Evolutionary conservation across 441 rosid species (phyloP).

Genomic region (Adansonia grandidieri): DNA sequence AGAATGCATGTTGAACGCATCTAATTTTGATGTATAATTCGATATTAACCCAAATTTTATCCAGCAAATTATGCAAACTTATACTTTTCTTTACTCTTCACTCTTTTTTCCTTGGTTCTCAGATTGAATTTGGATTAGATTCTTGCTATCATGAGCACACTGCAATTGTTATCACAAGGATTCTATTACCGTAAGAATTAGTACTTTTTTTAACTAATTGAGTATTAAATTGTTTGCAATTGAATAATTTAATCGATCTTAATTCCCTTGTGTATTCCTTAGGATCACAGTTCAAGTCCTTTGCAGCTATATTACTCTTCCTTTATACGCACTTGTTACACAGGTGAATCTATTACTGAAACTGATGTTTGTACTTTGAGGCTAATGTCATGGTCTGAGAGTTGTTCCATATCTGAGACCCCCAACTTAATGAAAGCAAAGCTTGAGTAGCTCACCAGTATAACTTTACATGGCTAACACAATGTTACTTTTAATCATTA

Average conservation of each 20-base stretch:
- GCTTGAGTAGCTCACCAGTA: too few relatives aligned
- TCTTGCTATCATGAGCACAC: constrained; percentile 29
- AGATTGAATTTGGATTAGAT: constrained; percentile 34
- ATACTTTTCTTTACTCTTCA: not conserved
- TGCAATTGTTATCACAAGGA: not conserved
- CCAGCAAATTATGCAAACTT: not conserved
- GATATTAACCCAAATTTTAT: not conserved
- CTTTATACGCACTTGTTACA: constrained; percentile 49
- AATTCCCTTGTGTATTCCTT: constrained; percentile 2
- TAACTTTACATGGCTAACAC: not conserved
- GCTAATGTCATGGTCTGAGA: not conserved
- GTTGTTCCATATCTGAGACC: too few relatives aligned
- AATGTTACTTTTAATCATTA: not conserved
- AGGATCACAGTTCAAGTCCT: constrained; percentile 44
- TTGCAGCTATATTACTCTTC: constrained; percentile 49
- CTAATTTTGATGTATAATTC: too few relatives aligned
- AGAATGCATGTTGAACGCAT: too few relatives aligned
- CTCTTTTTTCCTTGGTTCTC: not conserved
- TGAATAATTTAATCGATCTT: not conserved
- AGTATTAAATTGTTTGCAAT: not conserved
- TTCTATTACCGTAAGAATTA: constrained; percentile 30
- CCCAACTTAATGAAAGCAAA: too few relatives aligned
- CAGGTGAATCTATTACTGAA: constrained; percentile 30
- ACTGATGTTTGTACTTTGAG: not conserved
- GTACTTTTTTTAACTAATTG: not conserved